These are phyloP conservation scores for Albophoma yamanashiensis DNA, from an alignment of 2,329 filamentous ascomycete genomes.

Conservation along the genomic window DNA sequence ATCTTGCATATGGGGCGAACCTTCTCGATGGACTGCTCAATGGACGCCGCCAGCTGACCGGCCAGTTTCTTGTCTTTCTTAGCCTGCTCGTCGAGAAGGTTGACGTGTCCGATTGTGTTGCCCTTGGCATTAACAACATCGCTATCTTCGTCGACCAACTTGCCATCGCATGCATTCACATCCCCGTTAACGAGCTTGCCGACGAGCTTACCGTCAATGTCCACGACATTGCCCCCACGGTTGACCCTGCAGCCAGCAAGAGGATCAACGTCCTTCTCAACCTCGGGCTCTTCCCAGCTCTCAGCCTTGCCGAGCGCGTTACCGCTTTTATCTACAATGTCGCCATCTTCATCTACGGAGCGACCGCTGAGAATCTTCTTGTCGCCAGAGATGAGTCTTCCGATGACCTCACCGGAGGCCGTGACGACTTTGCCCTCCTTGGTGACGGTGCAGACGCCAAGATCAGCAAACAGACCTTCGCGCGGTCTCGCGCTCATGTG, in stretches of 20 bases:
- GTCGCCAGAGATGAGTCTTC: conserved; percentile 60
- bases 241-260: conserved; percentile 46
- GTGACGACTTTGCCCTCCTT: conserved; percentile 62
- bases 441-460: conserved; percentile 52
- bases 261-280: conserved; percentile 38
- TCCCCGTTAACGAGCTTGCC: conserved; percentile 60
- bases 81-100: conserved; percentile 50
- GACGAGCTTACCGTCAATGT: conserved; percentile 48
- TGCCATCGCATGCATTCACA: conserved; percentile 51
- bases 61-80: conserved; percentile 68
- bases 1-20: conserved; percentile 77
- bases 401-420: conserved; percentile 58
- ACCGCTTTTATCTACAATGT: conserved; percentile 68
- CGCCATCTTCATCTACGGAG: conserved; percentile 69
- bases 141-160: conserved; percentile 59
- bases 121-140: conserved; percentile 63
- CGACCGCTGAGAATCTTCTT: conserved; percentile 64
- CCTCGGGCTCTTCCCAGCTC: conserved; percentile 47
- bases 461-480: conserved; percentile 60
- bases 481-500: conserved; percentile 51
- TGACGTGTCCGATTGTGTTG: conserved; percentile 54
- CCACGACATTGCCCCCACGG: conserved; percentile 46
- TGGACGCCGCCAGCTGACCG: conserved; percentile 59
- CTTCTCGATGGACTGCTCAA: conserved; percentile 72
- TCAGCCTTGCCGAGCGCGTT: conserved; percentile 48